These are phyloP conservation scores for Picocystis salinarum DNA, from an alignment of 139 green algal genomes.

Conservation along the genomic window DNA sequence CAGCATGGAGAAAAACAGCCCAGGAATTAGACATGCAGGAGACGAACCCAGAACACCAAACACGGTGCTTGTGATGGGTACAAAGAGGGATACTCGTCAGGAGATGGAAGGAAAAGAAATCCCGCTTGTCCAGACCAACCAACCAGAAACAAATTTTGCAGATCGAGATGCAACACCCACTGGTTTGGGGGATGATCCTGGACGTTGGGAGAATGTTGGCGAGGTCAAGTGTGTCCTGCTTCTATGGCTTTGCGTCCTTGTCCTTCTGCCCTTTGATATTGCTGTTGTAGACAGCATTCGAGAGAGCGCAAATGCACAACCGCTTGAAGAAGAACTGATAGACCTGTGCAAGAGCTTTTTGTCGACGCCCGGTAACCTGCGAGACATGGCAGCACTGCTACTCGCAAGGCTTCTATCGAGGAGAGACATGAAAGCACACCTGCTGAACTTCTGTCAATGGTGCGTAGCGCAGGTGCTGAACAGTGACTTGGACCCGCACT, in stretches of 20 bases:
- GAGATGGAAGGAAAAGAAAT: no score
- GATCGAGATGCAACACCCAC: no score
- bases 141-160: no score
- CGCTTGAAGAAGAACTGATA: constrained; percentile 37
- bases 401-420: constrained; percentile 70
- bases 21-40: no score
- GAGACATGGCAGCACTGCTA: constrained; percentile 65
- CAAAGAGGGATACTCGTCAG: not conserved
- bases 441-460: constrained; percentile 55
- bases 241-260: constrained; percentile 86
- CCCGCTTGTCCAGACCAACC: no score
- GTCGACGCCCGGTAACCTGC: constrained; percentile 24
- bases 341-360: constrained; percentile 31
- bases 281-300: constrained; percentile 59
- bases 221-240: constrained; percentile 63
- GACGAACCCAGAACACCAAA: not conserved
- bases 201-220: no score
- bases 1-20: no score
- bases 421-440: constrained; percentile 45
- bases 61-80: not conserved
- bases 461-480: constrained; percentile 14
- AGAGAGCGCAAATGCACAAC: no score
- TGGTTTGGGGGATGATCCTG: no score
- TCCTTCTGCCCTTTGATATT: constrained; percentile 85
- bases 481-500: not conserved